Percentiles rank a stretch among this genome's conserved stretches.
Conservation (phyloP, 176 grass and related monocot species). For the sorghum (Sorghum bicolor) region Sorghum_bicolor_NCBIv3 NC_012878.2:14474001-14474500, state of each 20-base stretch:
- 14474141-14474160: too few relatives aligned
- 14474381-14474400: neutral
- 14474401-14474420: neutral
- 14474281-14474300: neutral
- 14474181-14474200: neutral
- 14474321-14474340: neutral
- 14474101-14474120: neutral
- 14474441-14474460: constrained; percentile 4
- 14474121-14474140: neutral
- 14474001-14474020: too few relatives aligned
- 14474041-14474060: neutral
- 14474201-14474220: neutral
- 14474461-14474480: constrained; percentile 96
- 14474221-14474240: too few relatives aligned
- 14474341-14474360: neutral
- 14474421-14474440: neutral
- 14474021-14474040: neutral
- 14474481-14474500: constrained; percentile 74
- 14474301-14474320: neutral
- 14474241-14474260: neutral
- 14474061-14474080: neutral
- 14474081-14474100: neutral
- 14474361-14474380: constrained; percentile 2
- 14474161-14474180: neutral
- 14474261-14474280: neutral